phyloP scores from a whole-genome alignment of 257 asterid species.

The Penstemon davidsonii region DNA sequence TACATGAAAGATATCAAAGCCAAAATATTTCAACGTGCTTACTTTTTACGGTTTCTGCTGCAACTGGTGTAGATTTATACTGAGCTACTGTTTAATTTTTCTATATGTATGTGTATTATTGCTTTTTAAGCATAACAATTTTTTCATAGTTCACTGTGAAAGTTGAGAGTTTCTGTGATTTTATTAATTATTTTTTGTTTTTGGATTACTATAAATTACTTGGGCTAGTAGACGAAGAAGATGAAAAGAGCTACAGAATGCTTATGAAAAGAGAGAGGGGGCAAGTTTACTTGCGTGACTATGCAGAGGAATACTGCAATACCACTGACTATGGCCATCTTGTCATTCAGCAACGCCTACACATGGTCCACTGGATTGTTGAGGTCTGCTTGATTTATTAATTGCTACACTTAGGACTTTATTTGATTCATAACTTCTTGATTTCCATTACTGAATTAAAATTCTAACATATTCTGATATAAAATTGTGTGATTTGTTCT shows the following conservation, averaged over 20 bases:
- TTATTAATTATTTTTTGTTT: background rate
- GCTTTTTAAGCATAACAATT: background rate
- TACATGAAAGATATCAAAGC: conserved; percentile 11
- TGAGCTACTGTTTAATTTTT: background rate
- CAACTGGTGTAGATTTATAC: background rate
- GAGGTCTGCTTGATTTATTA: conserved; percentile 54
- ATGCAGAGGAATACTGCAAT: conserved; percentile 73
- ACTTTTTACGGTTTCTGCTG: background rate
- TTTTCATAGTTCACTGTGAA: background rate
- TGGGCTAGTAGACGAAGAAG: conserved; percentile 66
- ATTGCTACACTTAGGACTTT: no score
- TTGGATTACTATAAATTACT: conserved; percentile 39
- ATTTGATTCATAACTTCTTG: background rate
- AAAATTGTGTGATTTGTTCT: conserved; percentile 9
- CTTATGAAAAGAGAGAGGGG: conserved; percentile 77
- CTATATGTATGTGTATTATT: background rate
- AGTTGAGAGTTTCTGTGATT: background rate
- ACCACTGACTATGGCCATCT: conserved; percentile 63
- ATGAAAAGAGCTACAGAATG: conserved; percentile 55
- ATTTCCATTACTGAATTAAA: background rate
- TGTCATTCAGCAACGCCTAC: conserved; percentile 75
- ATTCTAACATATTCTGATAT: background rate
- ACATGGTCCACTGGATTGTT: conserved; percentile 92
- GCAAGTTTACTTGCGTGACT: conserved; percentile 73
- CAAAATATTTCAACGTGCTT: background rate